A percentile compares a stretch with the other conserved stretches of the same genome.
Evolutionary conservation across 345 rosid species (phyloP).

Genomic region (Euphorbia pulcherrima): DNA sequence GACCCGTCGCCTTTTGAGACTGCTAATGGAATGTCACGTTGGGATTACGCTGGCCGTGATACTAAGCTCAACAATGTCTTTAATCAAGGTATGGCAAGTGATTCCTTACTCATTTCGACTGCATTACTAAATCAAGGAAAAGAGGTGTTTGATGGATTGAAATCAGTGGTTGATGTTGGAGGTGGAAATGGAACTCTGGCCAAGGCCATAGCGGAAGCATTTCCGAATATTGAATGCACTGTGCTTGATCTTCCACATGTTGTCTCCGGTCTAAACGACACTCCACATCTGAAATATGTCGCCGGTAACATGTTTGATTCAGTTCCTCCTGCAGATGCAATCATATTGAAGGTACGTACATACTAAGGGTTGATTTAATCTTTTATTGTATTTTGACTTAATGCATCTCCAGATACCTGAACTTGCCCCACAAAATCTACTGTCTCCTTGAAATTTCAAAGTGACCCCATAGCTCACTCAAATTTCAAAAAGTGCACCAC

Average conservation of each 20-base stretch:
- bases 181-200: constrained; percentile 33
- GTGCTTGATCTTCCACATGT: constrained; percentile 27
- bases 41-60: constrained; percentile 19
- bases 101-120: constrained; percentile 2
- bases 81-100: constrained; percentile 19
- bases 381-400: too few relatives aligned
- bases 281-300: constrained; percentile 1
- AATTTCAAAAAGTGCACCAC: too few relatives aligned
- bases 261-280: neutral
- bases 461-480: too few relatives aligned
- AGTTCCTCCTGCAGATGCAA: constrained; percentile 11
- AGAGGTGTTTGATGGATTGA: constrained; percentile 23
- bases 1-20: constrained; percentile 15
- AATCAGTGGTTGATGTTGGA: constrained; percentile 33
- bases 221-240: constrained; percentile 27
- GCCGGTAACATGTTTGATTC: constrained; percentile 5
- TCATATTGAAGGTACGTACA: constrained; percentile 1
- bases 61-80: constrained; percentile 5
- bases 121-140: constrained; percentile 8
- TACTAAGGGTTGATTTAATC: neutral
- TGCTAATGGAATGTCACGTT: constrained; percentile 10
- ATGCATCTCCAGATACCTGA: too few relatives aligned
- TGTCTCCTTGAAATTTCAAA: too few relatives aligned
- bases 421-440: too few relatives aligned
- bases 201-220: constrained; percentile 20